A percentile compares a stretch with the other conserved stretches of the same genome.
These are phyloP conservation scores for Penicillium corylophilum DNA, from an alignment of 2,329 filamentous ascomycete genomes.

Conservation along the genomic window DNA sequence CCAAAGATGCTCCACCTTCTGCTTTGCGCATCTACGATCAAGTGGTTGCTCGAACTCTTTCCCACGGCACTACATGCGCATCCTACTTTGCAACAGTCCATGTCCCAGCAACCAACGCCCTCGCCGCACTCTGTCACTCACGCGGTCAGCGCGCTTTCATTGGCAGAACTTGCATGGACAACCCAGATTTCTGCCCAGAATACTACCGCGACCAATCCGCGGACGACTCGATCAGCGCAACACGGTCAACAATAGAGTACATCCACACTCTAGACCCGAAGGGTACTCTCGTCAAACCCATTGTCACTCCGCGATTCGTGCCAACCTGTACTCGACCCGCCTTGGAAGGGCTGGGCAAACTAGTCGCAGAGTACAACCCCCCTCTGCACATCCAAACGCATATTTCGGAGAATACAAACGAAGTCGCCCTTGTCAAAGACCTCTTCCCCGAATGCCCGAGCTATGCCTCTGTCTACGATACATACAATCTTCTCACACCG, in stretches of 20 bases:
- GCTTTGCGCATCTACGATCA: constrained; percentile 65
- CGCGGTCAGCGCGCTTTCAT: constrained; percentile 86
- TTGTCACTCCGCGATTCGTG: constrained; percentile 71
- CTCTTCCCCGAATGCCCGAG: constrained; percentile 64
- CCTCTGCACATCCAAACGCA: constrained; percentile 75
- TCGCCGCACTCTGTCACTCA: constrained; percentile 77
- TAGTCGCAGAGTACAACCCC: constrained; percentile 63
- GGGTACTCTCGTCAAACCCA: constrained; percentile 64
- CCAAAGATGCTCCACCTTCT: constrained; percentile 25
- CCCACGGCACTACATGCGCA: constrained; percentile 88
- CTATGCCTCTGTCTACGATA: constrained; percentile 81
- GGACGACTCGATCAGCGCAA: constrained; percentile 57
- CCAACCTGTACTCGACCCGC: constrained; percentile 54
- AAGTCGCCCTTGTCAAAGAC: constrained; percentile 67
- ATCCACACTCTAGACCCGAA: constrained; percentile 66
- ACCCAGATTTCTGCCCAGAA: constrained; percentile 61
- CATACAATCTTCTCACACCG: constrained; percentile 64
- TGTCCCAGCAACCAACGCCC: constrained; percentile 82
- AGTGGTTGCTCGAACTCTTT: constrained; percentile 75
- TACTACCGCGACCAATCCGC: constrained; percentile 76
- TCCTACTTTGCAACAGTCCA: constrained; percentile 94
- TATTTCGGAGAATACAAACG: constrained; percentile 76
- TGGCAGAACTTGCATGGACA: constrained; percentile 94
- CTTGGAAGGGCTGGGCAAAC: constrained; percentile 62
- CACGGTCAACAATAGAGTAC: constrained; percentile 62